Base-by-base conservation (phyloP, 192 early-diverging fungal species). In the Lobosporangium transversale region DNA sequence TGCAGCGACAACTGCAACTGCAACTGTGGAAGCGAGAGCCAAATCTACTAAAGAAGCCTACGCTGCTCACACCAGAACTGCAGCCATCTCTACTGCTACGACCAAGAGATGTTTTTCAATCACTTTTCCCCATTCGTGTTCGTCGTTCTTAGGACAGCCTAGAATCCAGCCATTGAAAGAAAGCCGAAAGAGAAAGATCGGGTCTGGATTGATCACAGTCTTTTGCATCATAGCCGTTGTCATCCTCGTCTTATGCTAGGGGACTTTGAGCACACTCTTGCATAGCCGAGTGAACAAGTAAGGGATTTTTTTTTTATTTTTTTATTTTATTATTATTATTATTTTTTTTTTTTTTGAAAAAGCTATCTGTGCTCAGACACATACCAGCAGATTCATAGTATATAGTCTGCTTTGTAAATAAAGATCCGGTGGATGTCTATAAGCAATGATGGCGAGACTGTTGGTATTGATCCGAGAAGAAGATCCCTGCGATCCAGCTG, bases 151-250 rank as follows among this genome's bases (percentile, higher is more conserved):
- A 26, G 15, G 51, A 8, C 67, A 69, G 51, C 67, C 67, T 14
- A 52, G 58, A 23, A 37, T 53, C 18, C 50, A 55, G 17, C n/a
- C 53, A 2, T 10, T 74, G 21, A 59, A 50, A 8, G 40, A 53
- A 24, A 48, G 42, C 42, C 54, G 49, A 29, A 49, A 42, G 20
- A 47, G 50, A 43, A 74, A 59, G 20, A 53, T 74, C 31, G 70
- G 70, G 1, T 63, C 70, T 0, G 70, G 70, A 9, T 37, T 74
- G 27, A 74, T 74, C 31, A 59, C 59, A 5, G 20, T 62, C 21
- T 74, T 74, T 65, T 74, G 70, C 54, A 74, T 74, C 31, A 49
- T 62, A 24, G 70, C 70, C 51, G 47, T 74, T 24, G 62, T 74
- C 14, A 53, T 74, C 32, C 70, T 74, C 15, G 45, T 74, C n/a